Percentiles rank a stretch among this genome's conserved stretches.
phyloP scores from a whole-genome alignment of 257 asterid genomes.

The Eustoma russellianum region DNA sequence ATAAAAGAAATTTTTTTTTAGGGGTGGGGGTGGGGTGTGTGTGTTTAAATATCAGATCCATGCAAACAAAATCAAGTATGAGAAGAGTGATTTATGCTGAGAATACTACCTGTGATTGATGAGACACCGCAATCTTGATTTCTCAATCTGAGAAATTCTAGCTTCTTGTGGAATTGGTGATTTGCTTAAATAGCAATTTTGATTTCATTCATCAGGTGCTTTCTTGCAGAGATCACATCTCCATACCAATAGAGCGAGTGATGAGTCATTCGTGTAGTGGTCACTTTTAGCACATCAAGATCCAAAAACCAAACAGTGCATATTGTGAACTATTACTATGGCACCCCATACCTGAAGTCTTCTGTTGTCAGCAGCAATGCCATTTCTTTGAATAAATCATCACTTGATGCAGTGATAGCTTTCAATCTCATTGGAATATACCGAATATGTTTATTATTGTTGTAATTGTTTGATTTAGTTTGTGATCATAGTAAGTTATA shows the following conservation, averaged over 20 bases:
- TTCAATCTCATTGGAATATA: too few relatives aligned
- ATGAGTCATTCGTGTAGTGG: conserved; percentile 19
- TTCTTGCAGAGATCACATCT: conserved; percentile 46
- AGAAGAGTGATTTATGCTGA: background rate
- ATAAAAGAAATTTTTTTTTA: too few relatives aligned
- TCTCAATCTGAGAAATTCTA: conserved; percentile 31
- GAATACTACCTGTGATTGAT: conserved; percentile 60
- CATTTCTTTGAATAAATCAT: conserved; percentile 52
- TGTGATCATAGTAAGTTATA: too few relatives aligned
- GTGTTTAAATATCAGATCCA: too few relatives aligned
- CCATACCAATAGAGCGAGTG: conserved; percentile 44
- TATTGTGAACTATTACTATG: conserved; percentile 1
- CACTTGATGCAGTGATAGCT: conserved; percentile 42
- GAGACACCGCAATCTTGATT: conserved; percentile 63
- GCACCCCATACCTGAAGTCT: conserved; percentile 49
- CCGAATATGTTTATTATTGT: too few relatives aligned
- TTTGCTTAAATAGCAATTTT: conserved; percentile 38
- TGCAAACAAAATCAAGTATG: background rate
- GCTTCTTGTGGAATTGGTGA: conserved; percentile 48
- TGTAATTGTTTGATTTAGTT: too few relatives aligned
- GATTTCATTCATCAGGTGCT: conserved; percentile 31
- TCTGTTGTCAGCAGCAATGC: conserved; percentile 48
- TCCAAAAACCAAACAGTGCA: background rate
- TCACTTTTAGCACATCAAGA: background rate
- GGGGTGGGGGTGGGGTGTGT: too few relatives aligned